Evolutionary conservation across 2,329 filamentous ascomycete species (phyloP), one percentile per base, ranked within the genome.

Genomic region (Colletotrichum plurivorum): DNA sequence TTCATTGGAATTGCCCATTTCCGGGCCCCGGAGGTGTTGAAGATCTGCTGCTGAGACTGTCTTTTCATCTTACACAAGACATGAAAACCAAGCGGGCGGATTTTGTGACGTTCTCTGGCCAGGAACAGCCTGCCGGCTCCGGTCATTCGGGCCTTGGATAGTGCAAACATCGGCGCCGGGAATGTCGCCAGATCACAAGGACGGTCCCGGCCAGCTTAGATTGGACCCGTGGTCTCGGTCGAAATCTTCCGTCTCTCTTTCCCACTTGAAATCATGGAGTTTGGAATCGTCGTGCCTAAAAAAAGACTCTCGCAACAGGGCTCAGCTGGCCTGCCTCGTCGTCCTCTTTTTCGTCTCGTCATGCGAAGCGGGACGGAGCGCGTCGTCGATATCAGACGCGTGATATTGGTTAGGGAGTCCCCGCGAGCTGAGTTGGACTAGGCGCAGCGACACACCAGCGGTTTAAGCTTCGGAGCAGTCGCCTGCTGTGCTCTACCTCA

Each of bases 351-450:
- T 20, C 46, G n/a, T 49, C 18, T 22, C 56, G 55, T 54, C 36
- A 49, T 27, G 15, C 62, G 22, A 43, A 51, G 51, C 51, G 58
- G 58, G 43, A 52, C 58, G 63, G 43, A 31, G 27, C 58, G 31
- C 51, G 51, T 53, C 27, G 22, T 15, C 43, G 8, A 49, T 49
- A 41, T 41, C 51, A 56, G 22, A 41, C 39, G 43, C 22, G 36
- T 48, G 58, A 63, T 56, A 43, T 56, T 51, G 63, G 49, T 7
- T 31, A 62, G 51, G 43, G 39, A 46, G 48, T 39, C 20, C 16
- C 18, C 52, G n/a, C 31, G 25, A 54, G 49, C 36, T 45, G 49
- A 52, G 49, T 52, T 20, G 49, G 13, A n/a, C 9, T 12, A 13
- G 49, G 9, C 4, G 49, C 49, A 27, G 49, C 49, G 22, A 16